phyloP scores from a whole-genome alignment of 371 early-diverging fungal genomes.

The Rhizomucor pusillus region DNA sequence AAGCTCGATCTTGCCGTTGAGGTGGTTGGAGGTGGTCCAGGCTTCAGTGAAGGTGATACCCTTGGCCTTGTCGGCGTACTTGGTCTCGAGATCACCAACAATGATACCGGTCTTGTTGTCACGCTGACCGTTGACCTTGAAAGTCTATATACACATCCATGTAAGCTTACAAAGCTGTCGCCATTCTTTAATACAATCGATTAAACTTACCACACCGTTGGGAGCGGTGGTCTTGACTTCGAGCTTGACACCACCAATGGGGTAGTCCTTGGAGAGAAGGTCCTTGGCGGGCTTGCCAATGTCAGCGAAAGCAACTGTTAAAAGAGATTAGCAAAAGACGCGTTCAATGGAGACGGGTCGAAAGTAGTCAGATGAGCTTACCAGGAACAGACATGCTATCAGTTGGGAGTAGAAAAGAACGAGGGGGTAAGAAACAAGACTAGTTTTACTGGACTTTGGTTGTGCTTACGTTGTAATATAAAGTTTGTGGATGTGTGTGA shows the following conservation, averaged over 20 bases:
- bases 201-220: slow-evolving; percentile 90
- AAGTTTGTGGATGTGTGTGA: background rate
- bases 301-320: slow-evolving; percentile 78
- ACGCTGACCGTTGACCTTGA: slow-evolving; percentile 92
- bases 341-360: background rate
- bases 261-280: slow-evolving; percentile 95
- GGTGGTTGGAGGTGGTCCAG: slow-evolving; percentile 92
- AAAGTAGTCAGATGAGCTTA: background rate
- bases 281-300: slow-evolving; percentile 95
- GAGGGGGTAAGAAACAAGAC: background rate
- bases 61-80: slow-evolving; percentile 90
- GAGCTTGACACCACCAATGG: slow-evolving; percentile 91
- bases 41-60: slow-evolving; percentile 93
- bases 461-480: background rate
- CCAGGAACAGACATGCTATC: slow-evolving; percentile 1
- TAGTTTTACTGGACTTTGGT: background rate
- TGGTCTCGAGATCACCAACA: slow-evolving; percentile 93
- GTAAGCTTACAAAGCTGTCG: background rate
- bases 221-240: slow-evolving; percentile 95
- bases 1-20: slow-evolving; percentile 91
- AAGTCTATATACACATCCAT: slow-evolving; percentile 62
- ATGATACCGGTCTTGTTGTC: slow-evolving; percentile 94
- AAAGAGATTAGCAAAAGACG: background rate
- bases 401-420: background rate
- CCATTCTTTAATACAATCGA: background rate